Base-by-base conservation (phyloP, 2,329 filamentous ascomycete species). In the Aspergillus sp. region DNA sequence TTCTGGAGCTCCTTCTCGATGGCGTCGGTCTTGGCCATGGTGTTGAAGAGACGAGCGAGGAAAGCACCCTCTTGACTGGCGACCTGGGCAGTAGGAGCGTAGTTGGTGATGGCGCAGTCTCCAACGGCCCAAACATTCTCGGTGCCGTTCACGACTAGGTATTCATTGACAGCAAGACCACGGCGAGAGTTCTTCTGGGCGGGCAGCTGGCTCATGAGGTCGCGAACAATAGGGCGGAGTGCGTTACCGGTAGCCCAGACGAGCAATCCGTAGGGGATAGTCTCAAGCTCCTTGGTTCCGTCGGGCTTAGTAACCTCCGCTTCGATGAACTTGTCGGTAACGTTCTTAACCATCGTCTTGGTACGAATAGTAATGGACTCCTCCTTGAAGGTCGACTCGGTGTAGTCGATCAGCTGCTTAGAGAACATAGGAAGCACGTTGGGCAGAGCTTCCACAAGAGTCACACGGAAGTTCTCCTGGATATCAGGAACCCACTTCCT, bases 221-320 rank as follows among this genome's bases (percentile, higher is more conserved):
- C 93, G 73, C 89, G 90, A 73, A 99, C 87, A 15, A 99, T 82
- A 24, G 89, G 89, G 57, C 95, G 92, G 61, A 98, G 82, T 48
- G 95, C 91, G 76, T 99, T 99, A 73, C 95, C 95, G 38, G 95
- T 99, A 49, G 95, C 95, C 95, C 95, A 99, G 63, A 99, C 95
- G 44, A 99, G 88, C 42, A 98, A 87, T 70, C 95, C 95, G 74
- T 96, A 99, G 62, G 95, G 93, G 65, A 98, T 92, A 53, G 83
- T 83, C 71, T 96, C 85, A 38, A 86, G 78, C 66, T 88, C 82
- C 82, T 96, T 97, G 79, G 86, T 85, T 73, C 95, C 95, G 67
- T 96, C 90, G 17, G 93, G 88, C 52, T 86, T 85, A 55, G 86
- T 88, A 50, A 87, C 85, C 76, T 96, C 91, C 64, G 93, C 95